These are phyloP conservation scores for Oemleria cerasiformis DNA, from an alignment of 306 rosid species.

Conservation along the genomic window DNA sequence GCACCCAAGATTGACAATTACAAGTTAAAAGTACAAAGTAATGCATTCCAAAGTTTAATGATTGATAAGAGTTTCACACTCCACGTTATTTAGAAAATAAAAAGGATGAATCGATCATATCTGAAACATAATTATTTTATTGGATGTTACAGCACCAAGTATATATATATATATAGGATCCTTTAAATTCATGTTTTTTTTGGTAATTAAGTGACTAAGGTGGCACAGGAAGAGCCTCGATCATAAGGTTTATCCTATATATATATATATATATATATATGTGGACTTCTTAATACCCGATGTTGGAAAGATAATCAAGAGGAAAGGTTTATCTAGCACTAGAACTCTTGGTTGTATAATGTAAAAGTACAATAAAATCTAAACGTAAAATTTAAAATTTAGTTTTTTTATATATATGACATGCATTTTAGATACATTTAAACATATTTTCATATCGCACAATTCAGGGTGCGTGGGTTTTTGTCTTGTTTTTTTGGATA, in stretches of 20 bases:
- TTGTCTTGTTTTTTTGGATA: too few relatives aligned
- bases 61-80: neutral
- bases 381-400: too few relatives aligned
- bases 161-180: neutral
- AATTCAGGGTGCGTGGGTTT: too few relatives aligned
- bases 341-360: too few relatives aligned
- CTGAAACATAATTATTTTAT: neutral
- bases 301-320: too few relatives aligned
- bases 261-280: too few relatives aligned
- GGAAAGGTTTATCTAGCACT: too few relatives aligned
- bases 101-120: neutral
- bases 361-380: too few relatives aligned
- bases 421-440: too few relatives aligned
- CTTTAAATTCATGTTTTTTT: neutral
- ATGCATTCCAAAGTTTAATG: neutral
- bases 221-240: neutral
- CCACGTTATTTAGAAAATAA: neutral
- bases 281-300: too few relatives aligned
- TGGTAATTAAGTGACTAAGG: neutral
- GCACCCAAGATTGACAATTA: neutral
- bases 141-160: slow-evolving; percentile 5
- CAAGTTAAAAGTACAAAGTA: neutral
- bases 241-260: neutral
- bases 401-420: too few relatives aligned
- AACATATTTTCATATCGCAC: too few relatives aligned